Percentiles rank a stretch among this genome's conserved stretches.
Conservation (phyloP, 75 land plant genomes). For the Sequoia sempervirens region DNA sequence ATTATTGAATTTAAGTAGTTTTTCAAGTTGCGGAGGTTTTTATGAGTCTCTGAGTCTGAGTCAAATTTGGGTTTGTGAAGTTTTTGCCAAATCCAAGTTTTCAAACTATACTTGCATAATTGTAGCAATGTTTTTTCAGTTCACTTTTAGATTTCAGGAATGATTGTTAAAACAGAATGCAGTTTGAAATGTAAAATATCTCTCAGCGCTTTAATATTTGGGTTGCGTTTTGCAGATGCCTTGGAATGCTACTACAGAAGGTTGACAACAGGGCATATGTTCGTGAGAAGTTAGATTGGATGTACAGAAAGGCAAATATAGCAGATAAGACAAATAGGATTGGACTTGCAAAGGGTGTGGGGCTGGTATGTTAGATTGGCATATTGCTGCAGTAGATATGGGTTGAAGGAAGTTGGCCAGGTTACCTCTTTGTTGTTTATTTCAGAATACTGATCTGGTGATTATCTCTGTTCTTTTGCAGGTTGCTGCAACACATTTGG, state of each 20-base stretch:
- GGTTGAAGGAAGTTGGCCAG: background rate
- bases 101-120: background rate
- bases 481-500: constrained; percentile 97
- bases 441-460: background rate
- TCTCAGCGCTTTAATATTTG: background rate
- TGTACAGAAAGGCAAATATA: constrained; percentile 82
- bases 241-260: constrained; percentile 89
- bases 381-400: background rate
- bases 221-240: constrained; percentile 49
- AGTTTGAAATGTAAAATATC: background rate
- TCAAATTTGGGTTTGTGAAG: too few species aligned
- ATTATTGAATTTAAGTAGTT: too few species aligned
- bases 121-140: too few species aligned
- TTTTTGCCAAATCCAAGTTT: too few species aligned
- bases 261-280: constrained; percentile 78
- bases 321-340: constrained; percentile 72
- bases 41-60: too few species aligned
- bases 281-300: constrained; percentile 73
- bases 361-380: constrained; percentile 56
- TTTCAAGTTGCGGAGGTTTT: too few species aligned
- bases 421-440: constrained; percentile 1
- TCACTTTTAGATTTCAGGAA: background rate
- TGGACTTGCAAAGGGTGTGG: constrained; percentile 97
- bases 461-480: constrained; percentile 17
- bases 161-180: background rate